phyloP scores from a whole-genome alignment of 2,329 filamentous ascomycete species.

The Colletotrichum graminicola region DNA sequence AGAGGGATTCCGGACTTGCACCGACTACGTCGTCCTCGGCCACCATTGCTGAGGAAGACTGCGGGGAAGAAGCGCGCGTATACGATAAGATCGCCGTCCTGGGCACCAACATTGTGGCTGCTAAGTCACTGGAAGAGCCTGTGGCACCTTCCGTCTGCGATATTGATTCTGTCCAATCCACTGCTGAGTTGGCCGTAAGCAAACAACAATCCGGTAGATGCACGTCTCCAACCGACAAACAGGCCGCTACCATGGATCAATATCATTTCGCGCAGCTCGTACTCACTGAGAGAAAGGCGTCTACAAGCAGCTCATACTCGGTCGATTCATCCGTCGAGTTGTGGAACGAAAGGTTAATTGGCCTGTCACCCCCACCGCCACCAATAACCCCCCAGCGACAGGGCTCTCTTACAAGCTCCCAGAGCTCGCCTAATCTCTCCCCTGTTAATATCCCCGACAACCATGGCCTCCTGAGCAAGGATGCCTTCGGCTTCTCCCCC shows the following conservation, averaged over 20 bases:
- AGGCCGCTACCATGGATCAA: conserved; percentile 23
- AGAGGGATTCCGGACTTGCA: conserved; percentile 68
- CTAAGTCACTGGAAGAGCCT: conserved; percentile 44
- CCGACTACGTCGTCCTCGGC: conserved; percentile 58
- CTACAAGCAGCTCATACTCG: conserved; percentile 47
- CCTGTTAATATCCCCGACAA: conserved; percentile 41
- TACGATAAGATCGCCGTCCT: conserved; percentile 41
- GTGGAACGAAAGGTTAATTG: conserved; percentile 46
- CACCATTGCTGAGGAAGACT: conserved; percentile 56
- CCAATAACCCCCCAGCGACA: conserved; percentile 46
- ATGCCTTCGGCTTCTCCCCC: conserved; percentile 57
- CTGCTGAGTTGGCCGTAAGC: conserved; percentile 14
- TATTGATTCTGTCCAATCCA: conserved; percentile 50
- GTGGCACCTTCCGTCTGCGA: conserved; percentile 43
- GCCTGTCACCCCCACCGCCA: conserved; percentile 45
- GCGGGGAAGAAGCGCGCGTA: conserved; percentile 54
- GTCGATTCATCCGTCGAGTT: conserved; percentile 43
- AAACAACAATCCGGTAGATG: conserved; percentile 23
- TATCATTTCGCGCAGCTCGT: conserved; percentile 24
- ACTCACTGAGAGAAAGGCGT: conserved; percentile 42
- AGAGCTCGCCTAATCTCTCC: conserved; percentile 42
- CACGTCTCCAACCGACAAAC: conserved; percentile 24
- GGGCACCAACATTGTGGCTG: neutral
- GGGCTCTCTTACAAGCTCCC: conserved; percentile 43
- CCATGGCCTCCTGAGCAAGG: conserved; percentile 45